Evolutionary conservation across 208 protist genomes (phyloP).

Genomic region (Lotmaria passim): DNA sequence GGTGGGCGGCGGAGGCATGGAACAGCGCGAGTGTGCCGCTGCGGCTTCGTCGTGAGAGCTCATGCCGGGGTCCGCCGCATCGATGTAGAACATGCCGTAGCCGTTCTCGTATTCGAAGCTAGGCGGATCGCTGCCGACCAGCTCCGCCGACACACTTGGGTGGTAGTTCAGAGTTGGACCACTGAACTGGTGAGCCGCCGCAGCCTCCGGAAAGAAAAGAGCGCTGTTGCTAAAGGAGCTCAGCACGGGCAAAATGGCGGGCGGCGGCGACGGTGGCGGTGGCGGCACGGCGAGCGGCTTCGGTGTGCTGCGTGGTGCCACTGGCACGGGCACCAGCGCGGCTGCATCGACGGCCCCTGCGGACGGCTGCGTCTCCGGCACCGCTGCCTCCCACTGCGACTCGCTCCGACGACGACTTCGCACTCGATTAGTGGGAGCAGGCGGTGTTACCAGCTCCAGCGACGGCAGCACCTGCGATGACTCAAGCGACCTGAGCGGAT

Average conservation of each 20-base stretch:
- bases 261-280: neutral
- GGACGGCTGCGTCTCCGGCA: too few species aligned
- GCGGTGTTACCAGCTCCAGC: neutral
- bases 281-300: neutral
- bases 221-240: constrained; percentile 12
- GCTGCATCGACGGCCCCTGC: too few species aligned
- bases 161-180: neutral
- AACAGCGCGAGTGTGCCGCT: too few species aligned
- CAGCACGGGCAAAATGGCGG: neutral
- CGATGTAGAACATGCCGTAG: constrained; percentile 15
- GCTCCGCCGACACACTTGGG: neutral
- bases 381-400: neutral
- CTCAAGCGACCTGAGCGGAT: constrained; percentile 3
- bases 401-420: neutral
- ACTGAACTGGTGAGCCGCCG: neutral
- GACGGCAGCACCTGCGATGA: constrained; percentile 10
- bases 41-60: neutral
- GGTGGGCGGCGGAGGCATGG: neutral
- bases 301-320: neutral
- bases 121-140: neutral
- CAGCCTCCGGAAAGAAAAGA: neutral
- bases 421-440: neutral
- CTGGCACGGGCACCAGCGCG: too few species aligned
- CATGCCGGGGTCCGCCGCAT: neutral
- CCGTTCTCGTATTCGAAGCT: constrained; percentile 11